These are phyloP conservation scores for Colletotrichum tropicale DNA, from an alignment of 2,329 filamentous ascomycete genomes.

Conservation along the genomic window DNA sequence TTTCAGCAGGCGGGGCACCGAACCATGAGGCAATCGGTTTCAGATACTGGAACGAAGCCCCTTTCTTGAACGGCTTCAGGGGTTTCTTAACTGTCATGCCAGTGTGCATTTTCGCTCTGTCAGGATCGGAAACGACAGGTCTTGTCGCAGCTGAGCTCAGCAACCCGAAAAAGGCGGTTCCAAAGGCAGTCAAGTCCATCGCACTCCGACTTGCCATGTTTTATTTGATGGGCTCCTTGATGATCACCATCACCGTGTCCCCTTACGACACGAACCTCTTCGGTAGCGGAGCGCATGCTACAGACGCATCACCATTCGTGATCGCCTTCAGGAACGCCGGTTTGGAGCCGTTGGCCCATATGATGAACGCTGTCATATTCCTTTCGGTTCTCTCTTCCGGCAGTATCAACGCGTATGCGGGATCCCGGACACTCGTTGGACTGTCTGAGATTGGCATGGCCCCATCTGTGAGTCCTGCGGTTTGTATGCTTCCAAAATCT, in stretches of 20 bases:
- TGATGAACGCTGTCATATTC: constrained; percentile 53
- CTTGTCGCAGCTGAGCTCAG: constrained; percentile 46
- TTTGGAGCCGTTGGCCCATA: constrained; percentile 42
- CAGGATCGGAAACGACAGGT: constrained; percentile 45
- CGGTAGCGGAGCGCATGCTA: constrained; percentile 34
- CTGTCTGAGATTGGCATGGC: constrained; percentile 41
- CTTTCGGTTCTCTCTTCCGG: constrained; percentile 49
- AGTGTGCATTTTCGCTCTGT: constrained; percentile 54
- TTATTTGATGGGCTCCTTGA: constrained; percentile 46
- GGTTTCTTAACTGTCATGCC: constrained; percentile 59
- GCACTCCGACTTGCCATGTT: constrained; percentile 49
- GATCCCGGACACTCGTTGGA: constrained; percentile 44
- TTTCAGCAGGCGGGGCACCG: constrained; percentile 44
- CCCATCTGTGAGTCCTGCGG: neutral
- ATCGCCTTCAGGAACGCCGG: constrained; percentile 45
- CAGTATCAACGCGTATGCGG: constrained; percentile 44
- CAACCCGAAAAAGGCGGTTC: constrained; percentile 45
- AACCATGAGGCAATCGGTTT: constrained; percentile 42
- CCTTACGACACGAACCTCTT: constrained; percentile 43
- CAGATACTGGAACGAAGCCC: constrained; percentile 45
- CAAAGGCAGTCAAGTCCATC: constrained; percentile 46
- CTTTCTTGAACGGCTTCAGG: constrained; percentile 44
- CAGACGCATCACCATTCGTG: constrained; percentile 49
- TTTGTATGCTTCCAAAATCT: neutral
- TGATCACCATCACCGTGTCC: constrained; percentile 46